These are phyloP conservation scores for Ogataea haglerorum DNA, from an alignment of 805 yeast genomes.

Conservation along the genomic window DNA sequence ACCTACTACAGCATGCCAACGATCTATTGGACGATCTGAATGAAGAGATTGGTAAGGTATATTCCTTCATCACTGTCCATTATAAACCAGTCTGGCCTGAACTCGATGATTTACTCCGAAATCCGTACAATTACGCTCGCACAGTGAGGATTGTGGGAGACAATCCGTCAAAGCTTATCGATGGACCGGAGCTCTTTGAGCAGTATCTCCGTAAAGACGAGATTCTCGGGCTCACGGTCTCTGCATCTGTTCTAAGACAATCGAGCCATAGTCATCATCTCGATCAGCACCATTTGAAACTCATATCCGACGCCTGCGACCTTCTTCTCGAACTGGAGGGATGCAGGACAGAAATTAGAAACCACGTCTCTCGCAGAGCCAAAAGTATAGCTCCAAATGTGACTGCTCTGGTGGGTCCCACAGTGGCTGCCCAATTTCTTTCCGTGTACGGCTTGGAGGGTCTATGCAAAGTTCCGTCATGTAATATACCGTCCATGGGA, in stretches of 20 bases:
- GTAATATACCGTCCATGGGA: conserved; percentile 81
- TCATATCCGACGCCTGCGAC: conserved; percentile 44
- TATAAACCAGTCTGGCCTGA: conserved; percentile 71
- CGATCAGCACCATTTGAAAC: conserved; percentile 31
- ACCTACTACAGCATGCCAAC: conserved; percentile 53
- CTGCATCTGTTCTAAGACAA: conserved; percentile 48
- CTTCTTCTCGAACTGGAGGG: conserved; percentile 44
- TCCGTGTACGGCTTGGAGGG: conserved; percentile 67
- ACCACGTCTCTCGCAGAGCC: conserved; percentile 55
- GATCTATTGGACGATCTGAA: conserved; percentile 51
- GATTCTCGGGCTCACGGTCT: conserved; percentile 68
- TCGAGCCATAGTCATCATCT: conserved; percentile 21
- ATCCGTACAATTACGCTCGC: conserved; percentile 59
- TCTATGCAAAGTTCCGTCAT: conserved; percentile 69
- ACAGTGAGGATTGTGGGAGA: conserved; percentile 51
- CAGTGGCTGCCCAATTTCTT: conserved; percentile 69
- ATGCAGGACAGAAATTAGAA: conserved; percentile 42
- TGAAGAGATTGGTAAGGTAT: conserved; percentile 49
- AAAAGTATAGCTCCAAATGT: conserved; percentile 75
- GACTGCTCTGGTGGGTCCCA: conserved; percentile 66
- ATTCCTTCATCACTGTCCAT: conserved; percentile 45
- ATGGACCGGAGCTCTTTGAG: conserved; percentile 35
- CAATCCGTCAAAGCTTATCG: conserved; percentile 14
- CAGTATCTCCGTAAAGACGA: conserved; percentile 58
- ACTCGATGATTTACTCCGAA: conserved; percentile 56